A percentile compares a stretch with the other conserved stretches of the same genome.
Evolutionary conservation across 2,329 filamentous ascomycete species (phyloP).

Genomic region (Colletotrichum nymphaeae): DNA sequence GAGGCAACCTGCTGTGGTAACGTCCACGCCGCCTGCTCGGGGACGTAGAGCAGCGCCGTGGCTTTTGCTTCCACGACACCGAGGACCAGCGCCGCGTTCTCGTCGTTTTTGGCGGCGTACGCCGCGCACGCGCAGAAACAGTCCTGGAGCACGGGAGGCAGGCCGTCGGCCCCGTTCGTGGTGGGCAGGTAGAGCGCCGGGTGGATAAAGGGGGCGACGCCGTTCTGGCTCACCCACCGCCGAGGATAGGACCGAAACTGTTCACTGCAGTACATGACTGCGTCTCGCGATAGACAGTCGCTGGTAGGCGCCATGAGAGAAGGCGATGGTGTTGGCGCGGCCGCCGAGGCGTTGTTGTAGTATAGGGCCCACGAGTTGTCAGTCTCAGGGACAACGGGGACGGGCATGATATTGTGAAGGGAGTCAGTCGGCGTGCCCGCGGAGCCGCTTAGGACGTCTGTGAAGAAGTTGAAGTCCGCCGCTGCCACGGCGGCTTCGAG

Average conservation of each 20-base stretch:
- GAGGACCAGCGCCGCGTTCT: conserved; percentile 40
- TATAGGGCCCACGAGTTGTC: conserved; percentile 34
- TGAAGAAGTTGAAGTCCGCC: conserved; percentile 42
- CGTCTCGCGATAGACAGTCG: conserved; percentile 25
- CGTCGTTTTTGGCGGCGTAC: conserved; percentile 41
- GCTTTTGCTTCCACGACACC: conserved; percentile 40
- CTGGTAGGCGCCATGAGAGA: conserved; percentile 14
- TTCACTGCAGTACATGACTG: conserved; percentile 35
- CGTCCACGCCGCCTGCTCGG: conserved; percentile 35
- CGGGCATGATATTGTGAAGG: conserved; percentile 30
- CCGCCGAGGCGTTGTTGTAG: conserved; percentile 25
- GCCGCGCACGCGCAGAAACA: conserved; percentile 42
- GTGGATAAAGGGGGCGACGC: conserved; percentile 44
- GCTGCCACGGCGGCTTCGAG: conserved; percentile 36
- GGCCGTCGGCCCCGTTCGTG: conserved; percentile 31
- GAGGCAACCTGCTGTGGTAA: conserved; percentile 37
- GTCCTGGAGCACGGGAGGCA: conserved; percentile 42
- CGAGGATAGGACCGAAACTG: conserved; percentile 38
- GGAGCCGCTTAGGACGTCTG: conserved; percentile 37
- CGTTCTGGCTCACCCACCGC: conserved; percentile 40
- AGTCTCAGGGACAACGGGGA: conserved; percentile 22
- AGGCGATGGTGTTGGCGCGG: conserved; percentile 19
- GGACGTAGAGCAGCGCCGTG: conserved; percentile 35
- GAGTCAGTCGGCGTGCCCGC: conserved; percentile 21
- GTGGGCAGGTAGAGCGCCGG: conserved; percentile 39